Conservation (phyloP, 495 filamentous ascomycete genomes). For the Talaromyces proteolyticus region DNA sequence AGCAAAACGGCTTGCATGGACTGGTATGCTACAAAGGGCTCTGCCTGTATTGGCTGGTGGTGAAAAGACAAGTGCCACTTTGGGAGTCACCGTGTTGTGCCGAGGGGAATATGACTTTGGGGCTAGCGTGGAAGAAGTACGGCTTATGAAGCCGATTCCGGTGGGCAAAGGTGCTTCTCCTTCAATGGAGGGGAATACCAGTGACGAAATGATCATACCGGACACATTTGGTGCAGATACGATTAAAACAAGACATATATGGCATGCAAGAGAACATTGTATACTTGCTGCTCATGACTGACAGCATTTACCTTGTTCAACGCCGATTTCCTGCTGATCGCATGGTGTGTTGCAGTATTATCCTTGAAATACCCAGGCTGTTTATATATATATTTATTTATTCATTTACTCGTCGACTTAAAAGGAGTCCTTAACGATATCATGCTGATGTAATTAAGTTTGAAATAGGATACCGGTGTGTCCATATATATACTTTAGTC, state of each 20-base stretch:
- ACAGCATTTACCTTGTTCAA: not conserved
- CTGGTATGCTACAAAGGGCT: constrained; percentile 72
- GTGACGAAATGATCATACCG: constrained; percentile 34
- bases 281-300: constrained; percentile 48
- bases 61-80: constrained; percentile 44
- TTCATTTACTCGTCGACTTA: not conserved
- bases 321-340: not conserved
- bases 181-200: constrained; percentile 13
- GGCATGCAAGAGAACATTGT: constrained; percentile 64
- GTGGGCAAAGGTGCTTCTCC: constrained; percentile 13
- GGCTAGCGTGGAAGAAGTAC: constrained; percentile 76
- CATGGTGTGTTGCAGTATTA: not conserved
- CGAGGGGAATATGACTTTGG: constrained; percentile 78
- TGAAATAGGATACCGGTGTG: not conserved
- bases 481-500: not conserved
- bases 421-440: not conserved
- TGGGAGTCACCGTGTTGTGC: constrained; percentile 68
- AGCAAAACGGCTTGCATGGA: constrained; percentile 76
- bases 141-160: constrained; percentile 20
- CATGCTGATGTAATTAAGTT: not conserved
- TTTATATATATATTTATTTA: too few species aligned
- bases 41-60: constrained; percentile 55
- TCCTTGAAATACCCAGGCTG: not conserved
- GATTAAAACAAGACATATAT: constrained; percentile 60
- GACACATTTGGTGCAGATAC: constrained; percentile 52